Base-by-base conservation (phyloP, 2,329 filamentous ascomycete genomes). In the Colletotrichum cereale region DNA sequence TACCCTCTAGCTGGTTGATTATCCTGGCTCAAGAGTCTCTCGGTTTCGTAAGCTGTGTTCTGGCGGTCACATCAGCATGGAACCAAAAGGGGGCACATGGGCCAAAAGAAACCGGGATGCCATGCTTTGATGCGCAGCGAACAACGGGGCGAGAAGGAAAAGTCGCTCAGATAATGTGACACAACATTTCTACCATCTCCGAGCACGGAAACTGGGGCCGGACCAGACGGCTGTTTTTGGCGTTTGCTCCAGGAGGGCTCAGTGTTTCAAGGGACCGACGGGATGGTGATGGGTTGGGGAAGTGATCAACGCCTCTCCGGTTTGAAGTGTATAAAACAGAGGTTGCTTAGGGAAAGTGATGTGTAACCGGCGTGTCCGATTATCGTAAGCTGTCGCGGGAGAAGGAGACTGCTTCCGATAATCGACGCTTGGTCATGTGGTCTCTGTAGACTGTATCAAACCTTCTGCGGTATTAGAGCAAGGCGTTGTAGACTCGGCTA, bases 291-390 rank as follows among this genome's bases (percentile, higher is more conserved):
- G 31, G 44, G 12, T 52, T 42, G 8, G 11, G 38, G 56, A 47
- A 47, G 64, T 67, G 64, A 62, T 62, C 56, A 53, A 62, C 47
- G 56, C 50, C 47, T 8, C 29, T 34, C 29, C 18, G 21, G 50
- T 21, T 34, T 34, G 3, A 50, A 50, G 47, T 50, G 47, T 29
- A 7, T 7, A 18, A 24, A 16, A 50, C n/a, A 7, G 47, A 50
- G 12, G 5, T 24, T 14, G 12, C 18, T 21, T 21, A 16, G 24
- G 16, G 24, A 14, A 12, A 29, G 6, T 47, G 10, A 3, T n/a
- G 10, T 12, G 21, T 10, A 24, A 47, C 10, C 5, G 26, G 26
- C 11, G 14, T 29, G 5, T 12, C 14, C 18, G 18, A 6, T n/a
- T n/a, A 8, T 47, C 7, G 21, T 34, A 44, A 26, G 48, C 3